These are phyloP conservation scores for Torulaspora globosa DNA, from an alignment of 1,139 yeast genomes.

Conservation along the genomic window DNA sequence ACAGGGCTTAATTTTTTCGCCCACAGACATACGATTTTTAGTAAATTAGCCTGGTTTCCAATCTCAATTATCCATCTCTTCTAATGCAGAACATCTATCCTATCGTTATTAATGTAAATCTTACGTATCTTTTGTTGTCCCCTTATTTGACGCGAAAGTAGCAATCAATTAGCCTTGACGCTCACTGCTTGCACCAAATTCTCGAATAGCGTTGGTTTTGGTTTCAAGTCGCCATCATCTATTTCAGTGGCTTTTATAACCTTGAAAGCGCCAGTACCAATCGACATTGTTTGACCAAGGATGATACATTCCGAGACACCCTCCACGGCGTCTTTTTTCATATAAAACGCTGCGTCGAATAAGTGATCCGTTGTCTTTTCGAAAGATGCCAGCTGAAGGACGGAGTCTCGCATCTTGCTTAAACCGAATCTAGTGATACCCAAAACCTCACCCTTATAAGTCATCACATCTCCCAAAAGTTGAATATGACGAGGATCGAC, in stretches of 20 bases:
- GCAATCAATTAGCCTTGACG: conserved; percentile 16
- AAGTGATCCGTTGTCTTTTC: conserved; percentile 98
- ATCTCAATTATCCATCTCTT: too few species aligned
- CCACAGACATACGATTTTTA: too few species aligned
- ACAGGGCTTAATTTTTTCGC: conserved; percentile 37
- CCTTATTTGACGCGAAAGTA: not conserved
- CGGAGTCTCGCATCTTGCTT: conserved; percentile 98
- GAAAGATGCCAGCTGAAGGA: conserved; percentile 91
- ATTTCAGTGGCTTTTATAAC: conserved; percentile 59
- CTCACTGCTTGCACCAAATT: conserved; percentile 39
- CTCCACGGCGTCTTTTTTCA: conserved; percentile 92
- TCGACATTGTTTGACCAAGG: conserved; percentile 93
- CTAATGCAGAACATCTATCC: conserved; percentile 4
- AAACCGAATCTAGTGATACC: conserved; percentile 98
- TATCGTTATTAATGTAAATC: not conserved
- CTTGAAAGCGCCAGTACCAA: conserved; percentile 96
- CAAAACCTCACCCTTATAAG: conserved; percentile 95
- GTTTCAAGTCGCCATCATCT: conserved; percentile 44
- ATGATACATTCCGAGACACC: conserved; percentile 98
- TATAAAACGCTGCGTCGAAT: conserved; percentile 96
- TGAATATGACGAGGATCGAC: conserved; percentile 99
- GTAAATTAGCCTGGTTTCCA: too few species aligned
- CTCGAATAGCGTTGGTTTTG: conserved; percentile 61
- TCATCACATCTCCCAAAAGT: conserved; percentile 96
- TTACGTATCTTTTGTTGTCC: not conserved